Evolutionary conservation across 176 grass and related monocot species (phyloP).

Genomic region (Rhynchospora breviuscula): DNA sequence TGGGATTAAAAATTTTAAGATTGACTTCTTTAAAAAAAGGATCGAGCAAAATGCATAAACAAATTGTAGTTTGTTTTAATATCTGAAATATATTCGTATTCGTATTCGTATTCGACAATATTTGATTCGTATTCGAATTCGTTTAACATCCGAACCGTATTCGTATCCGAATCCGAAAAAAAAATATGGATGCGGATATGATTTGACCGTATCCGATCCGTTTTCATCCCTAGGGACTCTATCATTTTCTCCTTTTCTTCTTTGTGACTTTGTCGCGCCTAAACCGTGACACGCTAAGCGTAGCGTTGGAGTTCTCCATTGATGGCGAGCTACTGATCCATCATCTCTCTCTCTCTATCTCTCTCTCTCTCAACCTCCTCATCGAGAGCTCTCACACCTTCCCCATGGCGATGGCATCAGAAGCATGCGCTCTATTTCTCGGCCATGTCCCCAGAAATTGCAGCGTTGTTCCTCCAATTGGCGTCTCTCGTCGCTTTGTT

Average conservation of each 20-base stretch:
- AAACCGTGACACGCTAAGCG: background rate
- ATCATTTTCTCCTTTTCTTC: background rate
- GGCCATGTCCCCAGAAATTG: slow-evolving; percentile 14
- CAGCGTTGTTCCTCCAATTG: background rate
- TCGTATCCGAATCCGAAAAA: too few species aligned
- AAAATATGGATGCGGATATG: too few species aligned
- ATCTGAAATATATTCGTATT: too few species aligned
- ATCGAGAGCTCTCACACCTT: background rate
- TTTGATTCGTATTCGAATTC: too few species aligned
- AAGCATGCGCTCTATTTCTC: slow-evolving; percentile 22
- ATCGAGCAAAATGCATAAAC: too few species aligned
- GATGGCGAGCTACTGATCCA: background rate
- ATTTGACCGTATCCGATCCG: too few species aligned
- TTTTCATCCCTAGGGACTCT: too few species aligned
- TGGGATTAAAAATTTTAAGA: too few species aligned
- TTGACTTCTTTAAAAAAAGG: too few species aligned
- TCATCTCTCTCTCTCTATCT: background rate
- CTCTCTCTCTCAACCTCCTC: background rate
- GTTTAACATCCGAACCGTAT: too few species aligned
- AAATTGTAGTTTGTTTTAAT: too few species aligned
- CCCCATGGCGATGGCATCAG: slow-evolving; percentile 35
- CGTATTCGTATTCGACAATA: too few species aligned
- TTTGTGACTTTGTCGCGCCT: background rate
- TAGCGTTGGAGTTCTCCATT: background rate
- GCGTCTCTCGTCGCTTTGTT: slow-evolving; percentile 4